Base-by-base conservation (phyloP, 768 basidiomycete species). In the Boletus subcaerulescens region DNA sequence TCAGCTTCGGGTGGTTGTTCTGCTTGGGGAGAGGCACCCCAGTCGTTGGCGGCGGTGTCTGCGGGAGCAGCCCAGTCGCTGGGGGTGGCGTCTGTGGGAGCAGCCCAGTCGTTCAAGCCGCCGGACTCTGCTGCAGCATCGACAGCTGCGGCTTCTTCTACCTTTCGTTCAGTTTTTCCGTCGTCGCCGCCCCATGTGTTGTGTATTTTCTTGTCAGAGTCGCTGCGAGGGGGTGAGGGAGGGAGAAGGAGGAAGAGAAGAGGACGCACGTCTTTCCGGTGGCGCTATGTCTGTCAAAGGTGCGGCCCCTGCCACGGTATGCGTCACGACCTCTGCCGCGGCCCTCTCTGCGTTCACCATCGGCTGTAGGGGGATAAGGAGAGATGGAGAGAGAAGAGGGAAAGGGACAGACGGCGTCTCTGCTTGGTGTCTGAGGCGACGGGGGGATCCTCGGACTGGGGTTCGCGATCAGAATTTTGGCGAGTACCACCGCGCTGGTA, bases 161-260 rank as follows among this genome's bases (percentile, higher is more conserved):
- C 80, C 75, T 87, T 86, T 66, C 92, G 80, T 74, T 98, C 96
- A 38, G 88, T 72, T 62, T 77, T 80, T 63, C 89, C 93, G 63
- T 94, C 91, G 60, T 94, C 92, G 40, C 89, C 91, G 60, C 96
- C 96, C 96, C 96, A 98, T 61, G 87, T 88, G 68, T 93, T 89
- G 71, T 92, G 89, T 64, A 95, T 76, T 77, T 92, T 93, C 82
- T 98, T 98, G 63, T 94, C 91, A 43, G 91, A 88, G 75, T 98
- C 96, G 71, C 91, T 94, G 59, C 13, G 54, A 45, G 54, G 33
- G 52, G 55, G 53, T 59, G 56, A 57, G 58, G 45, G 54, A 50
- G 44, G 29, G 22, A 43, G 50, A 4, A 49, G 36, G 47, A 40
- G 17, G 33, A n/a, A 17, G 31, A 31, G 11, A 55, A 42, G 26